Evolutionary conservation across 352 stramenopile species (phyloP), one percentile per base, ranked within the genome.

Genomic region (Hyphochytrium catenoides): DNA sequence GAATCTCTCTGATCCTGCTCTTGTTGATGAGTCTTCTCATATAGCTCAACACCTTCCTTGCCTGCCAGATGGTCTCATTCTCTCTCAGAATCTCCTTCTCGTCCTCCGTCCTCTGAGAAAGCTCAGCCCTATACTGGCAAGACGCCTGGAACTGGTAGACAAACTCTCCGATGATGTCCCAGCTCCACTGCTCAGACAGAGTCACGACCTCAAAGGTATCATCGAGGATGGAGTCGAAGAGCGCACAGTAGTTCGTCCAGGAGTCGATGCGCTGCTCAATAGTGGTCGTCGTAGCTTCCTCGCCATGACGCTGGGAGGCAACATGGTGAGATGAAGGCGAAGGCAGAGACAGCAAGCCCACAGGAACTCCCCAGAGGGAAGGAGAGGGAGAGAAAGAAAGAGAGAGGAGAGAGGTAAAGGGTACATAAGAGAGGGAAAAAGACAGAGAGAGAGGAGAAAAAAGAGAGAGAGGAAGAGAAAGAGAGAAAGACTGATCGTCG

Each of bases 111-210:
- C 77, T 75, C 37, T 56, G 43, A 17, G 50, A 48, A 51, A 74
- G 40, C 58, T 84, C 78, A 22, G 72, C 82, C 31, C 83, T 71
- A 54, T 91, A 91, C 57, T 97, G 85, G 55, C 79, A 95, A 52
- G 95, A 96, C 41, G 77, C 85, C 60, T 98, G 87, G 63, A 95
- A 98, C 59, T 97, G 87, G 59, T 97, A 98, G 1, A 97, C 75
- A 48, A 97, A 98, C 62, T 98, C 91, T 47, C 94, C 74, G 8
- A 97, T 60, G 46, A 98, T 89, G 60, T 97, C 89, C 56, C 97
- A 97, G 27, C 89, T 64, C 91, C 91, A 98, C 54, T 94, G 78
- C 5, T 84, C 72, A 11, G 90, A 71, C 33, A 98, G 59, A 29
- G 48, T 57, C 39, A 82, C 62, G 5, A 86, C 50, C 26, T 81